Base-by-base conservation (phyloP, 345 rosid species). In the Raphanus sativus region DNA sequence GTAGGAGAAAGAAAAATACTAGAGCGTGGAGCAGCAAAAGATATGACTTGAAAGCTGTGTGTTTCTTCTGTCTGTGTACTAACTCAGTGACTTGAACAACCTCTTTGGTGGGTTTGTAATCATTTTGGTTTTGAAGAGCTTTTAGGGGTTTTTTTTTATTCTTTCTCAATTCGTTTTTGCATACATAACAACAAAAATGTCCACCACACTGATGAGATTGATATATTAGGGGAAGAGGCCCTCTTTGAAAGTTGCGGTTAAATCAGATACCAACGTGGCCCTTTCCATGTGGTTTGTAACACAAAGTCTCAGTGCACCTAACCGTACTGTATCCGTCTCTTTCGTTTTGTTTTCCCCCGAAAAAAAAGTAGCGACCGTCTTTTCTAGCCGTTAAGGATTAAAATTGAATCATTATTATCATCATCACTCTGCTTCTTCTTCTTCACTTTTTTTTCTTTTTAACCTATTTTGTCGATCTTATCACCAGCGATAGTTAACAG, bases 311-410 rank as follows among this genome's bases (percentile, higher is more conserved):
- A n/a, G 65, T 63, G 30, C 52, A 67, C 68, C 25, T 30, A 73
- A 61, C 5, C 29, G 9, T 55, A 79, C 17, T 0, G 0, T n/a
- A 79, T 63, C 72, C 0, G 12, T 38, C 6, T 30, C 28, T 32
- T 50, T 48, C 62, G 30, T 73, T 62, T 56, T 56, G 28, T 56
- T 54, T 8, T 9, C n/a, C 69, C 58, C 30, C 33, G 58, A 83
- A 56, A 76, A 84, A 40, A 67, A 78, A 42, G 9, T 59, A 76
- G 69, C 73, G 69, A 25, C 50, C 65, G 30, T 66, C 82, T 52
- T 82, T 87, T 81, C 84, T 87, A 92, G 91, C 98, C 96, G 94
- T 92, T 89, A 90, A 71, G 40, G 78, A 65, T 45, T 38, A 71
- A 74, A 73, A 70, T 52, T 40, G 76, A 77, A 68, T 42, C 71